A percentile compares a stretch with the other conserved stretches of the same genome.
Conservation (phyloP, 805 yeast genomes). For the Cyberlindnera maritima region DNA sequence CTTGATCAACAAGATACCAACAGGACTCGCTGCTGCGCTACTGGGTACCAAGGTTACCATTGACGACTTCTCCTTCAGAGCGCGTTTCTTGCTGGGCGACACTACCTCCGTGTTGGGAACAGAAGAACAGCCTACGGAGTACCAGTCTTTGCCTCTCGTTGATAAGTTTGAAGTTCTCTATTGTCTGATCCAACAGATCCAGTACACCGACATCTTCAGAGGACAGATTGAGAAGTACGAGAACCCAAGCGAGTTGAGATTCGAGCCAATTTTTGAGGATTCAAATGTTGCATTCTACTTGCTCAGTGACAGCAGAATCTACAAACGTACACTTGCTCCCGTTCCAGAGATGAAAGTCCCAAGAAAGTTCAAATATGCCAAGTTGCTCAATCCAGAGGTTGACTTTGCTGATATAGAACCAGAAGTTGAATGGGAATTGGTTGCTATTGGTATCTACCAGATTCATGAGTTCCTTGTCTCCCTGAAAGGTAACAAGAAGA, state of each 20-base stretch:
- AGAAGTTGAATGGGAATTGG: constrained; percentile 35
- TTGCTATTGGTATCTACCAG: constrained; percentile 44
- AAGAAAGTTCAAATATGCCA: constrained; percentile 30
- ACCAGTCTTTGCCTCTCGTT: constrained; percentile 38
- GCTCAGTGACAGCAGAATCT: constrained; percentile 52
- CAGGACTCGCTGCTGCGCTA: constrained; percentile 20
- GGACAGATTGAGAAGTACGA: constrained; percentile 42
- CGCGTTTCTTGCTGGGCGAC: constrained; percentile 27
- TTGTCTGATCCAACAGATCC: constrained; percentile 40
- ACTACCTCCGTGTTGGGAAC: constrained; percentile 22
- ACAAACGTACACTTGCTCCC: constrained; percentile 33
- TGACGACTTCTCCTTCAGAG: constrained; percentile 28
- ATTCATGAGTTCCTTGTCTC: constrained; percentile 33
- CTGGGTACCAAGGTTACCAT: constrained; percentile 23
- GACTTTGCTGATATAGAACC: constrained; percentile 36
- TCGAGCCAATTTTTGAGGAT: constrained; percentile 31
- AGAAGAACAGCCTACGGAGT: constrained; percentile 30
- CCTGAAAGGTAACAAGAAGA: constrained; percentile 29
- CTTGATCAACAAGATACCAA: constrained; percentile 42
- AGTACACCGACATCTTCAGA: constrained; percentile 45
- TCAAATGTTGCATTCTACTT: constrained; percentile 31
- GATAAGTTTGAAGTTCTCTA: constrained; percentile 52
- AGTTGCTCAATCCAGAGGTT: constrained; percentile 26
- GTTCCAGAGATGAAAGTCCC: constrained; percentile 35
- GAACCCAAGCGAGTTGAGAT: constrained; percentile 28